Percentiles rank a stretch among this genome's conserved stretches.
Evolutionary conservation across 768 basidiomycete genomes (phyloP).

Genomic region (Leucogyrophana mollusca): DNA sequence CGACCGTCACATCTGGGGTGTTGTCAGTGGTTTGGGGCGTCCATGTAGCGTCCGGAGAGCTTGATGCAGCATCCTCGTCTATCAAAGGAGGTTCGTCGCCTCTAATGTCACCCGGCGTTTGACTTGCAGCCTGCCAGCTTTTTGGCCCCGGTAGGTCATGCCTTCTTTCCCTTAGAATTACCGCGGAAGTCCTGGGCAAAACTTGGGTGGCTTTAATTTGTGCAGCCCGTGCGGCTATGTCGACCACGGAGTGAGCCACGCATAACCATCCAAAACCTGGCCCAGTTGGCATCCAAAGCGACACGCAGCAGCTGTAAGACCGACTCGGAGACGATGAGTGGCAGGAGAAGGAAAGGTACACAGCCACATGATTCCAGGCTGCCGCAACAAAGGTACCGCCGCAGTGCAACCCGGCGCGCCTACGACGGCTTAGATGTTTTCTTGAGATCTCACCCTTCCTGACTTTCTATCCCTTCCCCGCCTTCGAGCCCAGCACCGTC

Average conservation of each 20-base stretch:
- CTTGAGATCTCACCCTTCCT: too few species aligned
- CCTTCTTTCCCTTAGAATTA: background rate
- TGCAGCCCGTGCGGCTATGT: slow-evolving; percentile 64
- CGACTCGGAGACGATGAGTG: background rate
- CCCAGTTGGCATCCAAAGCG: slow-evolving; percentile 58
- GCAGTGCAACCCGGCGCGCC: background rate
- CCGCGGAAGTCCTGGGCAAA: slow-evolving; percentile 4
- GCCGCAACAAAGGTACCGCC: background rate
- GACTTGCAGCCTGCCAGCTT: too few species aligned
- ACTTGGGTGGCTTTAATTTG: slow-evolving; percentile 50
- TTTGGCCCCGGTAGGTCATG: background rate
- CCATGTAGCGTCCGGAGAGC: too few species aligned
- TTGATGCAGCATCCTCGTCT: too few species aligned
- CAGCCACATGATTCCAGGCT: slow-evolving; percentile 15
- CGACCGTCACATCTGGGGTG: too few species aligned
- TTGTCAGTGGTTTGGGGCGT: too few species aligned
- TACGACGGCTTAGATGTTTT: too few species aligned
- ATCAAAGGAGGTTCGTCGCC: too few species aligned
- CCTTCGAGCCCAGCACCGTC: too few species aligned
- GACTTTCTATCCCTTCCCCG: too few species aligned
- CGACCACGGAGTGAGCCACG: slow-evolving; percentile 56
- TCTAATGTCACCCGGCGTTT: too few species aligned
- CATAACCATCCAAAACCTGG: slow-evolving; percentile 72
- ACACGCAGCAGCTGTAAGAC: background rate
- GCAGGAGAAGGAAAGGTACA: background rate